These are phyloP conservation scores for Sarocladium oryzae DNA, from an alignment of 2,329 filamentous ascomycete genomes.

Conservation along the genomic window DNA sequence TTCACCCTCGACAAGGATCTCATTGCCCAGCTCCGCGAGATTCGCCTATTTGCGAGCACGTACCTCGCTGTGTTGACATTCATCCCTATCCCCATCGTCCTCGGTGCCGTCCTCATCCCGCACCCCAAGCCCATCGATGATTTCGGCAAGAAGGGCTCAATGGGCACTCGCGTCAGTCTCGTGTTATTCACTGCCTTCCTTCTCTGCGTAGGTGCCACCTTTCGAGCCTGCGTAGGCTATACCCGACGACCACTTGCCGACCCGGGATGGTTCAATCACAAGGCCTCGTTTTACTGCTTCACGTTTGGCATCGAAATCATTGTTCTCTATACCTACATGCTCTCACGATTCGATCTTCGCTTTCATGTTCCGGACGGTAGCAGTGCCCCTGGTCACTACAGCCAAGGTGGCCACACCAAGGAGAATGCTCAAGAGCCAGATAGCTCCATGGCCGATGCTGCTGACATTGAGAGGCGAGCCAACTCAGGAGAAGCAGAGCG, in stretches of 20 bases:
- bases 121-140: conserved; percentile 39
- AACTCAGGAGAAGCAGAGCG: conserved; percentile 9
- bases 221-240: conserved; percentile 57
- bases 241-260: conserved; percentile 39
- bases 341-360: conserved; percentile 64
- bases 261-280: conserved; percentile 65
- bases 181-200: conserved; percentile 52
- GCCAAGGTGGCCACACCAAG: conserved; percentile 12
- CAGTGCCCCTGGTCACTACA: conserved; percentile 48
- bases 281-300: conserved; percentile 72
- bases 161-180: conserved; percentile 60
- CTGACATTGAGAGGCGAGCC: background rate
- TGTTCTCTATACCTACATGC: conserved; percentile 60
- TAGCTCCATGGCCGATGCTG: background rate
- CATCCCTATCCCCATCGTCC: conserved; percentile 53
- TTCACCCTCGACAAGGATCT: conserved; percentile 54
- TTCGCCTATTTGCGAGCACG: conserved; percentile 61
- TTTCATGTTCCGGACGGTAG: conserved; percentile 71
- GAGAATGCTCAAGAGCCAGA: background rate
- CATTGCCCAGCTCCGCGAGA: conserved; percentile 47
- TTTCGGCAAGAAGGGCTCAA: conserved; percentile 53
- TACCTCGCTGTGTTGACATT: conserved; percentile 61
- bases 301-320: conserved; percentile 70
- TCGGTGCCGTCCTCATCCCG: conserved; percentile 32
- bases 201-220: conserved; percentile 62